Conservation (phyloP, 2,329 filamentous ascomycete genomes). For the Stagonosporopsis tanaceti region DNA sequence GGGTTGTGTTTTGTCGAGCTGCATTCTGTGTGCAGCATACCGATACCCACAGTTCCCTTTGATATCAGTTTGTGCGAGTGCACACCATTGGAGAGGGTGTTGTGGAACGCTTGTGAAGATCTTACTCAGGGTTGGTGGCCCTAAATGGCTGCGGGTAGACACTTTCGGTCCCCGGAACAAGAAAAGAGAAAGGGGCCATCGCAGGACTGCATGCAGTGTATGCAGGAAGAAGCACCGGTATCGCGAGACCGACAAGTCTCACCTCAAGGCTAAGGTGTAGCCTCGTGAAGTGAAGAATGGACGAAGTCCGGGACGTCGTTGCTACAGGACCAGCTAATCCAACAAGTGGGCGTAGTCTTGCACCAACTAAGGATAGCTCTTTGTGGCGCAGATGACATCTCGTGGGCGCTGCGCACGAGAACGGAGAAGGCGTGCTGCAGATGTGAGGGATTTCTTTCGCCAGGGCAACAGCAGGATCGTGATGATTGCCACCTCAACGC, state of each 20-base stretch:
- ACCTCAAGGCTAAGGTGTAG: background rate
- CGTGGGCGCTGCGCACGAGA: slow-evolving; percentile 21
- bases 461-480: slow-evolving; percentile 16
- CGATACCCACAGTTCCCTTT: slow-evolving; percentile 11
- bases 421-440: slow-evolving; percentile 20
- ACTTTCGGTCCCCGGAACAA: slow-evolving; percentile 5
- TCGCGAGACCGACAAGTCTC: slow-evolving; percentile 12
- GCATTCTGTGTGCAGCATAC: slow-evolving; percentile 5
- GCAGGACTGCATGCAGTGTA: background rate
- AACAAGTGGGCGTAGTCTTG: slow-evolving; percentile 1
- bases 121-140: background rate
- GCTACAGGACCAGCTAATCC: background rate
- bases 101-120: slow-evolving; percentile 7
- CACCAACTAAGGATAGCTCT: slow-evolving; percentile 3
- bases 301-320: background rate
- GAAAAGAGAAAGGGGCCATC: slow-evolving; percentile 2
- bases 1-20: slow-evolving; percentile 9
- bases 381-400: slow-evolving; percentile 21
- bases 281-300: background rate
- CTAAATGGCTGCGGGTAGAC: background rate
- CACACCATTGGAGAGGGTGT: background rate
- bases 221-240: background rate
- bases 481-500: slow-evolving; percentile 16
- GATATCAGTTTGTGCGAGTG: slow-evolving; percentile 8
- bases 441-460: slow-evolving; percentile 23